Base-by-base conservation (phyloP, 1,284 basidiomycete species). In the Takashimella koratensis region DNA sequence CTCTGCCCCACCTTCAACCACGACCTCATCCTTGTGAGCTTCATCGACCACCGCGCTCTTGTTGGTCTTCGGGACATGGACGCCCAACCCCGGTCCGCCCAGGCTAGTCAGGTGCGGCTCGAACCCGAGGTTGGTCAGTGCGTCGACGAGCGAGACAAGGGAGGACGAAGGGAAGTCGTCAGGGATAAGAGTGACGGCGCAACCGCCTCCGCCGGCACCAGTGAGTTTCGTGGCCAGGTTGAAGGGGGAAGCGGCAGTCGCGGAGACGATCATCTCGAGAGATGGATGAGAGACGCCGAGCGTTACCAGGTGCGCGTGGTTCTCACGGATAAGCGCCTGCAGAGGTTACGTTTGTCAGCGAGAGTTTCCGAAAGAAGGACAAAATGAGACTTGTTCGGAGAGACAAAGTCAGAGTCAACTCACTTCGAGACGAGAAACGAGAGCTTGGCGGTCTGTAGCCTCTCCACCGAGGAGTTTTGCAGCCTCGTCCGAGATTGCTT, bases 171-270 rank as follows among this genome's bases (percentile, higher is more conserved):
- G 73, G 77, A 90, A 86, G 59, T 84, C 87, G 77, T 97, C 92
- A 47, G 94, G 94, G 48, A 98, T 81, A 27, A 98, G 83, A 4
- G 94, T 98, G 24, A 98, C 92, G 2, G 95, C 88, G 68, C 96
- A 98, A 16, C 96, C 96, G 16, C 96, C 96, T 24, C 96, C 96
- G n/a, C 96, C 96, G 2, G 96, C 95, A 41, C 96, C 96, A 2
- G 96, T 99, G 51, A 99, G 77, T 79, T 99, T 99, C n/a, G 95
- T 97, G 61, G 86, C 85, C 45, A 98, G 79, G 5, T 77, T 78
- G 75, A 86, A 88, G 5, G 85, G 85, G 57, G 78, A 67, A 13
- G 79, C 78, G 3, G 79, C 76, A 0, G 92, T 91, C 64, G 82
- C 84, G 26, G 79, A 77, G 51, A 86, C 84, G 64, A 98, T 92